Evolutionary conservation across 768 basidiomycete genomes (phyloP), one percentile per base, ranked within the genome.

Genomic region (Sarcodon aspratus): DNA sequence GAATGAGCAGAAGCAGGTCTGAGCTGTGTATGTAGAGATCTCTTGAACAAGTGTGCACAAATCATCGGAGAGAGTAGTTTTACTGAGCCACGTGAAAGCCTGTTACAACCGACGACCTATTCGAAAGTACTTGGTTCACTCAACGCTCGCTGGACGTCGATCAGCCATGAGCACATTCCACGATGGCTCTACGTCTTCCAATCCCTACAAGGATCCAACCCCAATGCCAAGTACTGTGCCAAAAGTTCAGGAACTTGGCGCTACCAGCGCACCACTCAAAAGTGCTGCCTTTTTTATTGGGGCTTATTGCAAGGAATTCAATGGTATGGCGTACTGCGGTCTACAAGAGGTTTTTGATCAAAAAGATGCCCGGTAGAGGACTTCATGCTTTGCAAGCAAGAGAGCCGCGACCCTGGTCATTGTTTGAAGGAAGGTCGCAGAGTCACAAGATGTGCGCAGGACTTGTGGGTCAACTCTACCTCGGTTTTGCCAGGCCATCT

Each of bases 271-370:
- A 51, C 96, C 95, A 1, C 71, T 98, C 60, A 97, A 98, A 72
- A 89, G 86, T 57, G 92, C 95, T 1, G 85, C 91, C 7, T 98
- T 97, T 78, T 97, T 97, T 70, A 81, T 99, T 63, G 96, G 92
- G 31, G 84, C 87, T 35, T 78, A 90, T 63, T 99, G 95, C 78
- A 91, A 91, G 67, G 88, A 92, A 50, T 95, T 81, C 70, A 98
- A 95, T 69, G 95, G 95, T 97, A 52, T 47, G 85, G 58, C 46
- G 40, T 18, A 11, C 32, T 46, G 6, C 12, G 17, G 33, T 33
- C 8, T 44, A 31, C 10, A 34, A 15, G 50, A 15, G 31, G 12
- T 21, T 21, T 33, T 38, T 5, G 34, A n/a, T 27, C 11, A 5
- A 11, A 18, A 11, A 45, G 34, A 45, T 27, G 42, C 2, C 36